These are phyloP conservation scores for Starmerella apicola DNA, from an alignment of 805 yeast species.

Conservation along the genomic window DNA sequence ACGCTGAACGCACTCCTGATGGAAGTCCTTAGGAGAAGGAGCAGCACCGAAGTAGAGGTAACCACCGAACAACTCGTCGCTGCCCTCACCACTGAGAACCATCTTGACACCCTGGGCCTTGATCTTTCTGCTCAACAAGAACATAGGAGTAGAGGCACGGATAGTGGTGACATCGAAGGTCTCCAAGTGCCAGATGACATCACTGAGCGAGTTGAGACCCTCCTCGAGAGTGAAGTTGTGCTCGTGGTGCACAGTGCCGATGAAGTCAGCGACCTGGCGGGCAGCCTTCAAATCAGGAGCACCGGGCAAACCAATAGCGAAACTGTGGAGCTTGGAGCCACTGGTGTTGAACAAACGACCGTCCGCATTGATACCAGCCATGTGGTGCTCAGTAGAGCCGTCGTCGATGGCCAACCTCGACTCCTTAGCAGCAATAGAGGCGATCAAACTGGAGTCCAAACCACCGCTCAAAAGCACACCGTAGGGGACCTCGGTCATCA, in stretches of 20 bases:
- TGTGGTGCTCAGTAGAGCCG: slow-evolving; percentile 47
- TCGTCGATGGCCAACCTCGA: slow-evolving; percentile 66
- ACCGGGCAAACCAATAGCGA: slow-evolving; percentile 92
- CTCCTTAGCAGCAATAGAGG: slow-evolving; percentile 94
- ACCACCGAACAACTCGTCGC: slow-evolving; percentile 98
- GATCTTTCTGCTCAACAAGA: slow-evolving; percentile 85
- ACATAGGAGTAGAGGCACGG: slow-evolving; percentile 99
- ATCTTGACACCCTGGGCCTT: slow-evolving; percentile 99
- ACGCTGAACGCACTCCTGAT: slow-evolving; percentile 86
- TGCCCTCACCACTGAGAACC: slow-evolving; percentile 98
- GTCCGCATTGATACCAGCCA: slow-evolving; percentile 83
- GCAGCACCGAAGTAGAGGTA: slow-evolving; percentile 95
- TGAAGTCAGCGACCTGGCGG: slow-evolving; percentile 86
- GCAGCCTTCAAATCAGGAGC: slow-evolving; percentile 98
- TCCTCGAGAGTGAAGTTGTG: slow-evolving; percentile 95
- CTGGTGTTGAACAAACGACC: slow-evolving; percentile 63
- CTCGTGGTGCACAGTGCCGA: slow-evolving; percentile 94
- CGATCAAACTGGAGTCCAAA: slow-evolving; percentile 90
- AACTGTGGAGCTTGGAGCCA: slow-evolving; percentile 73
- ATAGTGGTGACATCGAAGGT: slow-evolving; percentile 98
- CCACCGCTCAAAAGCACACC: slow-evolving; percentile 98
- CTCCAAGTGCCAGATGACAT: slow-evolving; percentile 90
- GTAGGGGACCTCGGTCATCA: slow-evolving; percentile 98
- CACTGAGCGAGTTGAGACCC: slow-evolving; percentile 89
- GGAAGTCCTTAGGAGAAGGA: slow-evolving; percentile 87